phyloP scores from a whole-genome alignment of 306 rosid genomes.

The Elaeagnus macrophylla region DNA sequence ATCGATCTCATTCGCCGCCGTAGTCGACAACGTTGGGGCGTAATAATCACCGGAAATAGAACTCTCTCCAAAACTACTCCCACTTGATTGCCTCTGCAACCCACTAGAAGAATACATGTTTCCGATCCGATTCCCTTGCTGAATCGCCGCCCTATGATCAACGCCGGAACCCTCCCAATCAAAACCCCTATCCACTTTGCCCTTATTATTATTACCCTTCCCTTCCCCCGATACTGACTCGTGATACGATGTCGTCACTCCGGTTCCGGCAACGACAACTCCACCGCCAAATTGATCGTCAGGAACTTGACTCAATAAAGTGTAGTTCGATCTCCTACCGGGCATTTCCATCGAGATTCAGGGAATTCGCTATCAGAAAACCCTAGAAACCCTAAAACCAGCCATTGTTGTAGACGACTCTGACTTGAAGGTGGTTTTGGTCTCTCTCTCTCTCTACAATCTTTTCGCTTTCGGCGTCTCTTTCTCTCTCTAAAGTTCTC shows the following conservation, averaged over 20 bases:
- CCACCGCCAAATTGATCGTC: conserved; percentile 51
- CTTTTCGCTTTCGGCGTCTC: conserved; percentile 9
- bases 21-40: conserved; percentile 55
- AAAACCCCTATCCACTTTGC: conserved; percentile 41
- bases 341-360: conserved; percentile 69
- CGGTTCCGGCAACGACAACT: conserved; percentile 14
- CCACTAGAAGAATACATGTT: conserved; percentile 54
- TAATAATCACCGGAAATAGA: conserved; percentile 85
- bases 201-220: conserved; percentile 47
- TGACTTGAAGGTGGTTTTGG: neutral
- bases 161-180: conserved; percentile 58
- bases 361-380: conserved; percentile 28
- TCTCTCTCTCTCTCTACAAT: conserved; percentile 6
- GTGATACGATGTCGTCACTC: conserved; percentile 35
- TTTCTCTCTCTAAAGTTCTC: conserved; percentile 21
- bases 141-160: conserved; percentile 50
- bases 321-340: conserved; percentile 76
- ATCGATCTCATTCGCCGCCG: conserved; percentile 63
- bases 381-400: conserved; percentile 41
- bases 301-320: conserved; percentile 64
- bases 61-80: conserved; percentile 91
- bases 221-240: conserved; percentile 61
- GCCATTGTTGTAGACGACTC: conserved; percentile 37
- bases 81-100: conserved; percentile 92
- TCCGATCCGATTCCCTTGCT: conserved; percentile 70